Conservation (phyloP, 148 eudicot species). For the Persicaria maculosa region DNA sequence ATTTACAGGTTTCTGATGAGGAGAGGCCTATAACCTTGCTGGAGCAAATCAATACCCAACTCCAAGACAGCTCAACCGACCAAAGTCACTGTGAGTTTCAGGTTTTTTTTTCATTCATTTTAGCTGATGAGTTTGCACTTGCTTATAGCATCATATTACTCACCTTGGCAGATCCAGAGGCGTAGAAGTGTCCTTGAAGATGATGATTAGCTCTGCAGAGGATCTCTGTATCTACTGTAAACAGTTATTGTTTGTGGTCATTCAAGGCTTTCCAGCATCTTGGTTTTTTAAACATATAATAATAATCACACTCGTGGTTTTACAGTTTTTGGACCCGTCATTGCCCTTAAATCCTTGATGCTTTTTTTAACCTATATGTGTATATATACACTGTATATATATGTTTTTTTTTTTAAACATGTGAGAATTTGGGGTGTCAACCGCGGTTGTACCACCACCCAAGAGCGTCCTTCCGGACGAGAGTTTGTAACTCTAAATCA, state of each 20-base stretch:
- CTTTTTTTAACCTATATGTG: not conserved
- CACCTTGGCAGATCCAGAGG: constrained; percentile 69
- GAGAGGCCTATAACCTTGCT: constrained; percentile 79
- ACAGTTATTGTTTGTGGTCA: not conserved
- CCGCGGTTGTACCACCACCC: no score
- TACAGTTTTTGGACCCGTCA: not conserved
- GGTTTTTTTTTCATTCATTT: not conserved
- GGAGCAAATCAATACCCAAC: constrained; percentile 95
- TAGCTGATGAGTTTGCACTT: not conserved
- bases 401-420: no score
- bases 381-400: no score
- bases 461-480: no score
- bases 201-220: constrained; percentile 50
- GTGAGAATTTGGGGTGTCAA: no score
- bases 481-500: no score
- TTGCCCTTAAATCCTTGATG: not conserved
- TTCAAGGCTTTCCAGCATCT: not conserved
- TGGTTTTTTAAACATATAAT: constrained; percentile 7
- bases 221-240: not conserved
- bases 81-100: constrained; percentile 78
- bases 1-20: constrained; percentile 65
- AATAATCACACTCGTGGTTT: not conserved
- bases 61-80: constrained; percentile 82
- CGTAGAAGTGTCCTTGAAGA: constrained; percentile 96
- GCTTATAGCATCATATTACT: constrained; percentile 14